A percentile compares a stretch with the other conserved stretches of the same genome.
These are phyloP conservation scores for Solanum piurae DNA, from an alignment of 257 asterid species.

Conservation along the genomic window DNA sequence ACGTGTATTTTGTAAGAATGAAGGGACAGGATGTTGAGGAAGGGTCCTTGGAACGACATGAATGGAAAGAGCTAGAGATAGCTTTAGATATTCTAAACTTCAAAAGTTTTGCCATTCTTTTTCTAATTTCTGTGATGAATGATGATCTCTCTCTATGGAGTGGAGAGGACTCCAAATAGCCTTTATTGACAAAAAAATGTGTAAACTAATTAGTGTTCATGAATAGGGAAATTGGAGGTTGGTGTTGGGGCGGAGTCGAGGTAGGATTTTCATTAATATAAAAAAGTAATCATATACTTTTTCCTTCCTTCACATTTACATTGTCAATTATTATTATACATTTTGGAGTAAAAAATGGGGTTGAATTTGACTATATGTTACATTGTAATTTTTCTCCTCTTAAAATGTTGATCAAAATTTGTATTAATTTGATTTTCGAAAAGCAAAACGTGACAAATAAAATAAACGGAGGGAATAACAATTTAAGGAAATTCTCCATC, in stretches of 20 bases:
- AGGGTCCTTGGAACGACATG: slow-evolving; percentile 70
- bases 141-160: not conserved
- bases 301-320: too few relatives aligned
- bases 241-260: not conserved
- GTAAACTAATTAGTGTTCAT: not conserved
- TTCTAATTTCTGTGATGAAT: not conserved
- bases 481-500: too few relatives aligned
- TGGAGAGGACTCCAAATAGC: not conserved
- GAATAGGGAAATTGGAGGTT: not conserved
- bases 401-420: too few relatives aligned
- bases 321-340: too few relatives aligned
- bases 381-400: not conserved
- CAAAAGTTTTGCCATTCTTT: slow-evolving; percentile 6
- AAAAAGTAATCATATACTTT: too few relatives aligned
- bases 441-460: too few relatives aligned
- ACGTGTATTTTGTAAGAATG: slow-evolving; percentile 8
- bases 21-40: slow-evolving; percentile 51
- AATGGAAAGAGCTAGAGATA: slow-evolving; percentile 33
- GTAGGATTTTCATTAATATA: too few relatives aligned
- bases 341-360: not conserved
- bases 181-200: not conserved
- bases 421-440: too few relatives aligned
- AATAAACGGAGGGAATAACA: too few relatives aligned
- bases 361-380: not conserved
- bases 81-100: slow-evolving; percentile 41